Evolutionary conservation across 2,329 filamentous ascomycete genomes (phyloP).

Genomic region (Xylaria sp.): DNA sequence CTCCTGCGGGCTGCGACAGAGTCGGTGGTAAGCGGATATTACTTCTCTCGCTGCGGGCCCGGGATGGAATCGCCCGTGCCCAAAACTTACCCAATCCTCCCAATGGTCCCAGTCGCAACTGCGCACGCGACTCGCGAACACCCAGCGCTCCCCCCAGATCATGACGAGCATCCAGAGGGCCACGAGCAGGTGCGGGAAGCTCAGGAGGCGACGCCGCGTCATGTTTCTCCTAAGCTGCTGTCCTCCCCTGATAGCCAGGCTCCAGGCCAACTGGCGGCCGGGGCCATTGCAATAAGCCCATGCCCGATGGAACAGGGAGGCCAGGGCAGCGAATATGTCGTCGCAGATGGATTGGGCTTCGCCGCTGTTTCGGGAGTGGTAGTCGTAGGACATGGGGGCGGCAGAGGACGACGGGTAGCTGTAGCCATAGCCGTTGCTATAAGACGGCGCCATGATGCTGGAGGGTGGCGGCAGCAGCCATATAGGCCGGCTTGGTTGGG

Average conservation of each 20-base stretch:
- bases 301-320: constrained; percentile 36
- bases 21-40: constrained; percentile 10
- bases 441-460: constrained; percentile 43
- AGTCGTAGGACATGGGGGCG: constrained; percentile 24
- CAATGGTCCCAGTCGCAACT: constrained; percentile 82
- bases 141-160: constrained; percentile 82
- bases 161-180: constrained; percentile 75
- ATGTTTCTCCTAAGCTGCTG: constrained; percentile 50
- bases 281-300: constrained; percentile 48
- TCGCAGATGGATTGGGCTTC: constrained; percentile 42
- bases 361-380: constrained; percentile 27
- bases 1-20: constrained; percentile 66
- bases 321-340: constrained; percentile 38
- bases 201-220: constrained; percentile 55
- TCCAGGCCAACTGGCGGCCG: constrained; percentile 42
- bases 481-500: constrained; percentile 17
- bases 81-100: constrained; percentile 81
- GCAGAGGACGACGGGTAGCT: constrained; percentile 22
- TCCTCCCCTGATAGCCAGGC: constrained; percentile 33
- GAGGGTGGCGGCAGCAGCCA: constrained; percentile 34
- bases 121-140: constrained; percentile 71
- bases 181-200: constrained; percentile 69
- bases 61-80: neutral
- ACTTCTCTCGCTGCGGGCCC: neutral
- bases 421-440: constrained; percentile 38